Percentiles rank a stretch among this genome's conserved stretches.
Conservation (phyloP, 1,284 basidiomycete genomes). For the Fomitopsis betulina region DNA sequence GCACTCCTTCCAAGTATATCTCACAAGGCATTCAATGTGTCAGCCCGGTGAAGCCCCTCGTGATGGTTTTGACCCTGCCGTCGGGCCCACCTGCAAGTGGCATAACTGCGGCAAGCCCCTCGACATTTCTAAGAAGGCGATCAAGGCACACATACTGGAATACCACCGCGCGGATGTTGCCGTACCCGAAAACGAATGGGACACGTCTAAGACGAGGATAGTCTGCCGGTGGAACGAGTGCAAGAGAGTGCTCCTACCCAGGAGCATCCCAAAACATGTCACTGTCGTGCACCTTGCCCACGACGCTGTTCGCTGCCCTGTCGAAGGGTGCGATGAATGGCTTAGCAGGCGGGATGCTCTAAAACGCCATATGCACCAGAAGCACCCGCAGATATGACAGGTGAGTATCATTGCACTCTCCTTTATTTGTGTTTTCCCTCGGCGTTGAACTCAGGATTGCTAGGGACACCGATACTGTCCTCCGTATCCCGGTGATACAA, state of each 20-base stretch:
- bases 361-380: background rate
- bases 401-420: background rate
- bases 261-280: background rate
- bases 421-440: background rate
- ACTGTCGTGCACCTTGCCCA: background rate
- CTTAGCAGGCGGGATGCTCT: background rate
- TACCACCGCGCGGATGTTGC: background rate
- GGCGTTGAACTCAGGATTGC: background rate
- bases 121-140: background rate
- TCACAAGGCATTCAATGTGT: background rate
- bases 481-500: background rate
- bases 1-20: background rate
- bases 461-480: background rate
- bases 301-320: background rate
- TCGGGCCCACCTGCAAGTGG: background rate
- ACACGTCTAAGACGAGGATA: background rate
- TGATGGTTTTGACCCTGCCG: background rate
- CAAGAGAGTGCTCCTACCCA: background rate
- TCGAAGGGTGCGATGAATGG: background rate
- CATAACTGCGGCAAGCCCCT: background rate
- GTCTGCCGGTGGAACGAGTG: background rate
- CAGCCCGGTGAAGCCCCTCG: background rate
- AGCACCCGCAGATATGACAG: background rate
- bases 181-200: background rate
- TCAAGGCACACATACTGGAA: background rate